Base-by-base conservation (phyloP, 345 rosid species). In the Eucalyptus cloeziana region DNA sequence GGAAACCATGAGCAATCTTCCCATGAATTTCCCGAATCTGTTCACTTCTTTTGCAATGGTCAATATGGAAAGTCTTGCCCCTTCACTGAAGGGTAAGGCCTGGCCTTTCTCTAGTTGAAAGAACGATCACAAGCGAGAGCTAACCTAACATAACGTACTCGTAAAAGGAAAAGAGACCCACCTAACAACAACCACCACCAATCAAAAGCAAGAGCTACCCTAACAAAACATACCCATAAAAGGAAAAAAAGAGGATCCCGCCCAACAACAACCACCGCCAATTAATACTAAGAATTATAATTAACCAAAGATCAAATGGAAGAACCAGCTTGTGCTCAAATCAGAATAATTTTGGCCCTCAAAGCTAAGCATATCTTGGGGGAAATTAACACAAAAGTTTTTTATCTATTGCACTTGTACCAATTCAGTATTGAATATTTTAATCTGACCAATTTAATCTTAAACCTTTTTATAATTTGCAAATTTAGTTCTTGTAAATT, bases 401-500 rank as follows among this genome's bases (percentile, higher is more conserved):
- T 27, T 0, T 27, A 27, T 13, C 2, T 6, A 12, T 62, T 62
- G 8, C 4, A 27, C 4, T 60, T 58, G 2, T 58, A 3, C 6
- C 6, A 10, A 10, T 58, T 58, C 0, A 58, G 0, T 25, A 4
- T 24, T 58, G 10, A 58, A 25, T 12, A 0, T 30, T n/a, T n/a
- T 0, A 15, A n/a, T n/a, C 0, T n/a, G 21, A 13, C 0, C 17
- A 62, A 30, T 62, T 62, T 62, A 62, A 1, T 30, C 0, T 5
- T 3, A 62, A 62, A 6, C 17, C 0, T 62, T 30, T 30, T 62
- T 0, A 62, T 6, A 5, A 13, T 62, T 62, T 62, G 16, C 0
- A 4, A 30, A 62, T 62, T 62, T 62, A 62, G 16, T 30, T 27
- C 1, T 30, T 30, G 8, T 3, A 13, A 62, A 27, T 30, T 62